Evolutionary conservation across 2,329 filamentous ascomycete species (phyloP).

Genomic region (Ascochyta lentis): DNA sequence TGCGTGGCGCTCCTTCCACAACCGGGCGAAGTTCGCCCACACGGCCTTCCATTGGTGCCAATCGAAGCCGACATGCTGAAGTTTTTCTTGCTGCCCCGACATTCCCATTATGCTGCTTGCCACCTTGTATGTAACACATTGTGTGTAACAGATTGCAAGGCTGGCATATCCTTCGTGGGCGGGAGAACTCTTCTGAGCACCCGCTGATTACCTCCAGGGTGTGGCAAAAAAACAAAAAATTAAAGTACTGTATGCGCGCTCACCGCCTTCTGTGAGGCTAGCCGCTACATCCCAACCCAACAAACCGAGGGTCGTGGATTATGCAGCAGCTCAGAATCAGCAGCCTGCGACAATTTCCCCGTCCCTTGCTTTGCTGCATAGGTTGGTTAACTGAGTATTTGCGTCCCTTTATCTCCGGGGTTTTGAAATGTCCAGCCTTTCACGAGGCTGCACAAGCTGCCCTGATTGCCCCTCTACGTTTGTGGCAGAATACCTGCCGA

Average conservation of each 20-base stretch:
- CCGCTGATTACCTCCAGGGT: too few species aligned
- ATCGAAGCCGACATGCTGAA: slow-evolving; percentile 1
- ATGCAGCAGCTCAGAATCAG: slow-evolving; percentile 15
- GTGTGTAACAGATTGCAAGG: background rate
- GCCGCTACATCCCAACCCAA: slow-evolving; percentile 11
- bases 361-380: slow-evolving; percentile 1
- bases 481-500: slow-evolving; percentile 5
- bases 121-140: background rate
- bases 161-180: background rate
- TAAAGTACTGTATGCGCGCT: slow-evolving; percentile 15
- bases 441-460: background rate
- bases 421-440: background rate
- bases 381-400: background rate
- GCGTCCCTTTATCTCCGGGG: background rate
- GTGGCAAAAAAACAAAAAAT: slow-evolving; percentile 14
- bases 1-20: slow-evolving; percentile 19
- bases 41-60: slow-evolving; percentile 2
- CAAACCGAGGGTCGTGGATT: slow-evolving; percentile 21
- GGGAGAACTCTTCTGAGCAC: too few species aligned
- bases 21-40: slow-evolving; percentile 18
- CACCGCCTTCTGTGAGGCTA: slow-evolving; percentile 19
- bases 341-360: background rate
- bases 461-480: background rate
- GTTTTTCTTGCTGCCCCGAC: slow-evolving; percentile 7
- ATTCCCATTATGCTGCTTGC: slow-evolving; percentile 10